A percentile compares a stretch with the other conserved stretches of the same genome.
phyloP scores from a whole-genome alignment of 768 basidiomycete genomes.

The Hemileccinum rubropunctum region DNA sequence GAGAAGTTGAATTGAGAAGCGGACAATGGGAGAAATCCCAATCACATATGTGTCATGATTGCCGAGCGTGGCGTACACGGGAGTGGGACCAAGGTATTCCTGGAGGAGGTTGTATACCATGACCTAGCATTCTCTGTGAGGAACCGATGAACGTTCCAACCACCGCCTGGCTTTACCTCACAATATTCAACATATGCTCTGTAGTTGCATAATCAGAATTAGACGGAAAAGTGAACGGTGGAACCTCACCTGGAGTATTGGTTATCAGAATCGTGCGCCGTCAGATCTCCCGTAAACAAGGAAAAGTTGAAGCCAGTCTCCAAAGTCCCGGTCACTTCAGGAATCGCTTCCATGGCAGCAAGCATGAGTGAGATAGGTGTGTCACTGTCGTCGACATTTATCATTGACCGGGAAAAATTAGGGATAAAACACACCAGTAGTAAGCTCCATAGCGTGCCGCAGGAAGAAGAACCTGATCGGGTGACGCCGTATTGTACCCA shows the following conservation, averaged over 20 bases:
- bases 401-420: not conserved
- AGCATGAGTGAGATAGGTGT: conserved; percentile 55
- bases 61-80: conserved; percentile 65
- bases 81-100: conserved; percentile 52
- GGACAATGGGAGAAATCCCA: not conserved
- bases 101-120: conserved; percentile 62
- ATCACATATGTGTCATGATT: conserved; percentile 70
- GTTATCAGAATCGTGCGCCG: conserved; percentile 67
- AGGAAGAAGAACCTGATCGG: conserved; percentile 44
- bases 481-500: conserved; percentile 44
- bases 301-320: conserved; percentile 59
- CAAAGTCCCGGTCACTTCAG: conserved; percentile 36
- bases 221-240: conserved; percentile 13
- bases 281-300: conserved; percentile 69
- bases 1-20: not conserved
- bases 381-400: conserved; percentile 40
- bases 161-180: conserved; percentile 40
- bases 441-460: conserved; percentile 62
- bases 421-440: conserved; percentile 5
- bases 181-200: conserved; percentile 60
- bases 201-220: conserved; percentile 26
- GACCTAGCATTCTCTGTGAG: conserved; percentile 47
- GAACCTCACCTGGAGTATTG: conserved; percentile 53
- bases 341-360: conserved; percentile 63
- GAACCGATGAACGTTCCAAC: not conserved